Conservation (phyloP, 768 basidiomycete species). For the Lactifluus hygrophoroides region DNA sequence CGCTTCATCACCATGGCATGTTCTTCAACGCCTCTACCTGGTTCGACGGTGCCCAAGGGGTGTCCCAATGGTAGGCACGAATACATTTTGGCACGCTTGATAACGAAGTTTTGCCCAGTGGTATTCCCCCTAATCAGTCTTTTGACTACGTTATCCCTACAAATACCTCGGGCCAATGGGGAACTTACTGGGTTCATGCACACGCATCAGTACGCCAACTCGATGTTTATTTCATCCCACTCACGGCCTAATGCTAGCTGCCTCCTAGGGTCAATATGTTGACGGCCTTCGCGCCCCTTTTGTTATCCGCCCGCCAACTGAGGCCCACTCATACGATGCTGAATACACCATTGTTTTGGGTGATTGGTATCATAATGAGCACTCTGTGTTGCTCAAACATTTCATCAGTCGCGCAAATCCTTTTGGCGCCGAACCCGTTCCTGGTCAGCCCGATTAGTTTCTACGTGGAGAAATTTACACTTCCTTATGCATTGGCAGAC, state of each 20-base stretch:
- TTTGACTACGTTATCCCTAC: constrained; percentile 72
- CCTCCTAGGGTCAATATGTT: constrained; percentile 70
- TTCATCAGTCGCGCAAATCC: constrained; percentile 74
- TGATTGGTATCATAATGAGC: constrained; percentile 91
- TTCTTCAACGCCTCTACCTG: constrained; percentile 82
- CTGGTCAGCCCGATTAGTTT: constrained; percentile 37
- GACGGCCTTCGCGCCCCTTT: constrained; percentile 89
- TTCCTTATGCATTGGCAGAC: constrained; percentile 34
- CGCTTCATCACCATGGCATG: constrained; percentile 92
- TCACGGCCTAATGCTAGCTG: neutral
- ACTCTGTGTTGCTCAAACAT: constrained; percentile 46
- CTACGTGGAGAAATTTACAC: neutral
- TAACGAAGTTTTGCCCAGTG: constrained; percentile 34
- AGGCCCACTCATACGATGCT: constrained; percentile 72
- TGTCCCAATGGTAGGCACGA: constrained; percentile 68
- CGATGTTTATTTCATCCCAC: neutral
- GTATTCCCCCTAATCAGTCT: constrained; percentile 63
- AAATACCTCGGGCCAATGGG: constrained; percentile 59
- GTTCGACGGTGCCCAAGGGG: constrained; percentile 81
- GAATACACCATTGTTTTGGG: constrained; percentile 81
- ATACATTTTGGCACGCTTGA: neutral
- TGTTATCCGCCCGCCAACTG: constrained; percentile 59
- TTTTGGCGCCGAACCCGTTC: constrained; percentile 80
- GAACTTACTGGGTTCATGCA: constrained; percentile 76
- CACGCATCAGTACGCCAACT: constrained; percentile 42